These are phyloP conservation scores for Zanthoxylum bungeanum DNA, from an alignment of 345 rosid genomes.

Conservation along the genomic window DNA sequence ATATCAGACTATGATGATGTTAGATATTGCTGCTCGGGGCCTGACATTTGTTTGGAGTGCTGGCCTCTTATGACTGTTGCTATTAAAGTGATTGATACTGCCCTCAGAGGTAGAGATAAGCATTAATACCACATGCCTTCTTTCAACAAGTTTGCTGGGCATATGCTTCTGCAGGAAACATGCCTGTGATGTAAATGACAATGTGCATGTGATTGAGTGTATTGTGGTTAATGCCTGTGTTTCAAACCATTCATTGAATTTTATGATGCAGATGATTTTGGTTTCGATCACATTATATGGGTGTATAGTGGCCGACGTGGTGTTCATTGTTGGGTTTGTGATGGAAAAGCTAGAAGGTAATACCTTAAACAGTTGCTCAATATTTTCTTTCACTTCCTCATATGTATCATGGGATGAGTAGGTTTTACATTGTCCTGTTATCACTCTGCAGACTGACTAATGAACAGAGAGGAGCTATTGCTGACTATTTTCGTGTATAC, in stretches of 20 bases:
- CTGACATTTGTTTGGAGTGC: constrained; percentile 85
- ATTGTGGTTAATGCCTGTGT: background rate
- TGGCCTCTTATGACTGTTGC: constrained; percentile 92
- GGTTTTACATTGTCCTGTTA: constrained; percentile 5
- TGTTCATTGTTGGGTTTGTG: constrained; percentile 98
- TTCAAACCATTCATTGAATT: background rate
- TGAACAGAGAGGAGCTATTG: constrained; percentile 89
- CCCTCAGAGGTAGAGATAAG: constrained; percentile 63
- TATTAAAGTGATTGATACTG: constrained; percentile 79
- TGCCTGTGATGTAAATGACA: background rate
- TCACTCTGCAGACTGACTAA: constrained; percentile 60
- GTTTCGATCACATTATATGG: constrained; percentile 90
- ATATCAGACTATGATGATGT: constrained; percentile 89
- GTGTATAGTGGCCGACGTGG: constrained; percentile 95
- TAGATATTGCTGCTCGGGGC: constrained; percentile 92
- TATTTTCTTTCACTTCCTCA: background rate
- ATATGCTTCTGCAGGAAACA: background rate
- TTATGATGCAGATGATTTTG: constrained; percentile 74
- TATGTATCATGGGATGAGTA: background rate
- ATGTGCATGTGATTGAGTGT: background rate
- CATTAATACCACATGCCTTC: background rate
- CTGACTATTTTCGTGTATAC: constrained; percentile 84
- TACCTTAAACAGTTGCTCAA: background rate
- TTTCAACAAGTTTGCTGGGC: background rate
- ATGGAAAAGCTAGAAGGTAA: constrained; percentile 89